These are phyloP conservation scores for Pythium grandisporangium DNA, from an alignment of 352 stramenopile genomes.

Conservation along the genomic window DNA sequence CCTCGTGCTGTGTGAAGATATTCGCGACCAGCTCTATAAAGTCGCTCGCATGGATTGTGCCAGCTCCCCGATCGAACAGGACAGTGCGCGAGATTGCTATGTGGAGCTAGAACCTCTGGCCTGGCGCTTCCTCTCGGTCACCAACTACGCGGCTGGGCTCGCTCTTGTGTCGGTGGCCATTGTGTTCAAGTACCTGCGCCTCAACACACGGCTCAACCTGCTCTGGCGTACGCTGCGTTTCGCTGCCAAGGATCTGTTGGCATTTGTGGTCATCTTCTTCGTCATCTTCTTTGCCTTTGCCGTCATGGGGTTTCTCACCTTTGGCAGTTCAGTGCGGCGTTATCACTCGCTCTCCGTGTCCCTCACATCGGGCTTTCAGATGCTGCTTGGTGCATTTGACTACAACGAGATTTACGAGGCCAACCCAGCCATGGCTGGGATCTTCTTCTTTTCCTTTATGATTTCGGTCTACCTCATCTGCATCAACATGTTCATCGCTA, in stretches of 20 bases:
- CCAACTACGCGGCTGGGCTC: slow-evolving; percentile 45
- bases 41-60: slow-evolving; percentile 47
- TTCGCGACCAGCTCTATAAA: slow-evolving; percentile 34
- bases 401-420: slow-evolving; percentile 58
- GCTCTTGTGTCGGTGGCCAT: slow-evolving; percentile 64
- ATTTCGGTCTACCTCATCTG: slow-evolving; percentile 74
- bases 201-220: slow-evolving; percentile 69
- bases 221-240: slow-evolving; percentile 75
- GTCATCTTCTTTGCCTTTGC: slow-evolving; percentile 71
- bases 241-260: slow-evolving; percentile 59
- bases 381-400: slow-evolving; percentile 73
- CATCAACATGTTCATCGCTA: slow-evolving; percentile 82
- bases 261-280: slow-evolving; percentile 76
- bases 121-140: slow-evolving; percentile 34
- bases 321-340: slow-evolving; percentile 47
- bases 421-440: slow-evolving; percentile 60
- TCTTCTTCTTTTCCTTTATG: slow-evolving; percentile 84
- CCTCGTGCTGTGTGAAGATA: slow-evolving; percentile 34
- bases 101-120: slow-evolving; percentile 48
- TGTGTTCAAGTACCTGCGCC: slow-evolving; percentile 76
- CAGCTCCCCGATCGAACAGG: slow-evolving; percentile 29
- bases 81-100: slow-evolving; percentile 33
- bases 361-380: slow-evolving; percentile 74
- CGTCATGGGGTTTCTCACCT: slow-evolving; percentile 73
- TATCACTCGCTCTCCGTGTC: slow-evolving; percentile 68